A percentile compares a stretch with the other conserved stretches of the same genome.
Evolutionary conservation across 441 rosid species (phyloP).

Genomic region (Erodium chrysanthum): DNA sequence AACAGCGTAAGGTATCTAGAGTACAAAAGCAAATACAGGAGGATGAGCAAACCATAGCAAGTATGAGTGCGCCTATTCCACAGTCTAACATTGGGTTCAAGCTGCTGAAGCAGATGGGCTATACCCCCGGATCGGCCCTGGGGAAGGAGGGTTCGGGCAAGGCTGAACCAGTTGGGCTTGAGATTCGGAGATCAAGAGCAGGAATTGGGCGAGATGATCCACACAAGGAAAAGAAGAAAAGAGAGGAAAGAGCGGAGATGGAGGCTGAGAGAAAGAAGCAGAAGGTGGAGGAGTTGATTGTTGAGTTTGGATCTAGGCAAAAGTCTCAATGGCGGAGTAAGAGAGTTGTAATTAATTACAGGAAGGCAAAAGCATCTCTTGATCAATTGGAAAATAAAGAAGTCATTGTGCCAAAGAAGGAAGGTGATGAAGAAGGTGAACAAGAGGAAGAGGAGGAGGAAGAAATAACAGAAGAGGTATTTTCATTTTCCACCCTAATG

Average conservation of each 20-base stretch:
- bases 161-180: slow-evolving; percentile 70
- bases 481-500: background rate
- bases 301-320: slow-evolving; percentile 69
- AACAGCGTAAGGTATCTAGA: slow-evolving; percentile 53
- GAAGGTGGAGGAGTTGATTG: slow-evolving; percentile 58
- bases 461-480: slow-evolving; percentile 68
- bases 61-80: slow-evolving; percentile 69
- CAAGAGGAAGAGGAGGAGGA: slow-evolving; percentile 60
- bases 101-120: slow-evolving; percentile 89
- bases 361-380: slow-evolving; percentile 74
- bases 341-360: slow-evolving; percentile 54
- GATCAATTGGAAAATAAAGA: slow-evolving; percentile 84
- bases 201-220: slow-evolving; percentile 92
- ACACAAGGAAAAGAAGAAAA: slow-evolving; percentile 70
- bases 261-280: slow-evolving; percentile 44
- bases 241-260: slow-evolving; percentile 57
- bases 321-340: slow-evolving; percentile 70
- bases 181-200: slow-evolving; percentile 77
- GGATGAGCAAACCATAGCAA: slow-evolving; percentile 63
- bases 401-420: slow-evolving; percentile 46
- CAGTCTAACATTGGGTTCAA: slow-evolving; percentile 81
- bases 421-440: slow-evolving; percentile 43
- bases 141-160: slow-evolving; percentile 77
- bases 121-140: slow-evolving; percentile 73
- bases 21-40: slow-evolving; percentile 71